phyloP scores from a whole-genome alignment of 352 stramenopile genomes.

The Nothophytophthora sp. region DNA sequence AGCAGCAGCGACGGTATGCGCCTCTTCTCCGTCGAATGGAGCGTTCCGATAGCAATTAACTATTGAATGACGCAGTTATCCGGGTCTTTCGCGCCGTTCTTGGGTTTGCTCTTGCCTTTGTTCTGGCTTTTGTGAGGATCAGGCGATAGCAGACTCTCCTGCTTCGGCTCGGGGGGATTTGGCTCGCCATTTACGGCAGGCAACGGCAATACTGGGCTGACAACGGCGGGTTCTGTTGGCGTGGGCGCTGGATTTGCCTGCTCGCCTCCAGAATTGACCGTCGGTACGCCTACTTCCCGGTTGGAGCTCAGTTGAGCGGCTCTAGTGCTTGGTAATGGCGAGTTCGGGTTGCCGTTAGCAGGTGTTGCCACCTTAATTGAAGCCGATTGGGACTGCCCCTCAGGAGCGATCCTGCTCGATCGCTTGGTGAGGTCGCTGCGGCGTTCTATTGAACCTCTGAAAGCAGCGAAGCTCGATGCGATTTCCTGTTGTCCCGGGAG shows the following conservation, averaged over 20 bases:
- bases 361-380: background rate
- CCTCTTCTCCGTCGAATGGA: background rate
- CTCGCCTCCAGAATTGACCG: too few species aligned
- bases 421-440: constrained; percentile 6
- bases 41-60: background rate
- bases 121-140: background rate
- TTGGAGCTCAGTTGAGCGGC: too few species aligned
- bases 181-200: too few species aligned
- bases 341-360: too few species aligned
- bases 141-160: too few species aligned
- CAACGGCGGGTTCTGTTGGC: too few species aligned
- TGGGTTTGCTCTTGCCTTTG: constrained; percentile 3
- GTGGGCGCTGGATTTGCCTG: too few species aligned
- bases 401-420: constrained; percentile 13
- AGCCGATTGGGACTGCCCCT: background rate
- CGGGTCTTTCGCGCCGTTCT: constrained; percentile 7
- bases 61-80: constrained; percentile 30
- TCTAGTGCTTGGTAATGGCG: too few species aligned
- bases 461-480: constrained; percentile 29
- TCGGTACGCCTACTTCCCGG: too few species aligned
- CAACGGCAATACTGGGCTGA: too few species aligned
- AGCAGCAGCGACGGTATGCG: constrained; percentile 10
- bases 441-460: constrained; percentile 29
- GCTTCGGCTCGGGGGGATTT: too few species aligned
- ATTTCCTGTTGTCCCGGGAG: constrained; percentile 13